phyloP scores from a whole-genome alignment of 495 filamentous ascomycete species.

The Lepidopterella palustris region DNA sequence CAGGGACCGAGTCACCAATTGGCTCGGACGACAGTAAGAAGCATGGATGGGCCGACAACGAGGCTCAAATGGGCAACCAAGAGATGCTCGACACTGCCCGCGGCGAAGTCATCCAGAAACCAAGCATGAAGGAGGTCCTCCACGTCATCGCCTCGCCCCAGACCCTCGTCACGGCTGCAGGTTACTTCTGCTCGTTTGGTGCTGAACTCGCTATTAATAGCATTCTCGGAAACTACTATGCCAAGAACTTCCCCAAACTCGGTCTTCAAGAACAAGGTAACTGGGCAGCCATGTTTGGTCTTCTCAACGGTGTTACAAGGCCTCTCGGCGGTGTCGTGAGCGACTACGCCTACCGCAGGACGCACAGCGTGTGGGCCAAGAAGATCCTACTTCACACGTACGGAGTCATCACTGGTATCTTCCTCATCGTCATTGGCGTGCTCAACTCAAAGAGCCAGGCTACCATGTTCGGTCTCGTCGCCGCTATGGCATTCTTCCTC shows the following conservation, averaged over 20 bases:
- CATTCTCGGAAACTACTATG: constrained; percentile 37
- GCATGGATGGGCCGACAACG: constrained; percentile 30
- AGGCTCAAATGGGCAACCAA: constrained; percentile 29
- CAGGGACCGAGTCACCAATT: constrained; percentile 7
- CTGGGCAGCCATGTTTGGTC: constrained; percentile 40
- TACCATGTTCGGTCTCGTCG: constrained; percentile 33
- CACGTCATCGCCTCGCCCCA: constrained; percentile 30
- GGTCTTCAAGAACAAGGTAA: constrained; percentile 30
- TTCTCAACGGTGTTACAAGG: constrained; percentile 34
- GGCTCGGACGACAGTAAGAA: constrained; percentile 32
- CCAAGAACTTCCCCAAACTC: constrained; percentile 30
- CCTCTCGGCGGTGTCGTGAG: constrained; percentile 35
- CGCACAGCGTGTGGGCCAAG: constrained; percentile 35
- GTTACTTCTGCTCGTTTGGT: constrained; percentile 39
- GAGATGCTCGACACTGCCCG: constrained; percentile 32
- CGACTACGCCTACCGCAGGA: constrained; percentile 31
- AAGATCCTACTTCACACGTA: constrained; percentile 36
- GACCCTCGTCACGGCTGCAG: constrained; percentile 32
- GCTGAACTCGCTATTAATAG: constrained; percentile 36
- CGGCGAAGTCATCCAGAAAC: constrained; percentile 37
- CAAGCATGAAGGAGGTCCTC: constrained; percentile 27
- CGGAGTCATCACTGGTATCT: constrained; percentile 31
- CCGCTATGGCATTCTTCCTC: constrained; percentile 34
- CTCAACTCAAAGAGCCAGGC: constrained; percentile 24
- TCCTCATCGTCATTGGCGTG: constrained; percentile 33